phyloP scores from a whole-genome alignment of 1,139 yeast species.

The Geotrichum aggregatum region DNA sequence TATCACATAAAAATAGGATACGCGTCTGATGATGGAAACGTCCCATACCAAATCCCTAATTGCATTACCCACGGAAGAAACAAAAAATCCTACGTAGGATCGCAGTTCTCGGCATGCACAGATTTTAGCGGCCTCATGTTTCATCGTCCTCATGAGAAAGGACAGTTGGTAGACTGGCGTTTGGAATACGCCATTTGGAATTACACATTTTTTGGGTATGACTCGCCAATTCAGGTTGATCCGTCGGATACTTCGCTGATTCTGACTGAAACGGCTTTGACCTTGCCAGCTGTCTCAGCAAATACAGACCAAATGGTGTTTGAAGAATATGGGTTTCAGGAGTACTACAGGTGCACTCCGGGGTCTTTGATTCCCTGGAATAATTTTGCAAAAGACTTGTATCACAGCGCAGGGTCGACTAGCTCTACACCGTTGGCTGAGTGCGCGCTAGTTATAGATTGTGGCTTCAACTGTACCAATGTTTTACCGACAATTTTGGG shows the following conservation, averaged over 20 bases:
- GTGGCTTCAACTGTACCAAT: constrained; percentile 87
- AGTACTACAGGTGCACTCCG: constrained; percentile 59
- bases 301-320: constrained; percentile 89
- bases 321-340: constrained; percentile 83
- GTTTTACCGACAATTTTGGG: constrained; percentile 81
- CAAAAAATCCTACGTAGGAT: constrained; percentile 65
- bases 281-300: constrained; percentile 75
- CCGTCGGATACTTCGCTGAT: constrained; percentile 51
- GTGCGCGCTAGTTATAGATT: constrained; percentile 75
- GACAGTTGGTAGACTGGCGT: constrained; percentile 90
- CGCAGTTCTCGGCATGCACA: constrained; percentile 57
- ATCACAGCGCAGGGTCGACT: constrained; percentile 1
- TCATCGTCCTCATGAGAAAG: constrained; percentile 77
- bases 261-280: constrained; percentile 75
- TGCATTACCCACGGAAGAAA: constrained; percentile 72
- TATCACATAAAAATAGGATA: constrained; percentile 76
- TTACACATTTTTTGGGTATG: constrained; percentile 51
- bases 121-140: constrained; percentile 73
- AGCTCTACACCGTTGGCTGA: constrained; percentile 43
- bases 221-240: constrained; percentile 40
- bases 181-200: constrained; percentile 94
- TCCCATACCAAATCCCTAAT: constrained; percentile 59
- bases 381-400: constrained; percentile 19
- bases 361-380: constrained; percentile 73
- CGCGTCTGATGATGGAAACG: constrained; percentile 34